Evolutionary conservation across 148 eudicot genomes (phyloP).

Genomic region (Rheum nobile): DNA sequence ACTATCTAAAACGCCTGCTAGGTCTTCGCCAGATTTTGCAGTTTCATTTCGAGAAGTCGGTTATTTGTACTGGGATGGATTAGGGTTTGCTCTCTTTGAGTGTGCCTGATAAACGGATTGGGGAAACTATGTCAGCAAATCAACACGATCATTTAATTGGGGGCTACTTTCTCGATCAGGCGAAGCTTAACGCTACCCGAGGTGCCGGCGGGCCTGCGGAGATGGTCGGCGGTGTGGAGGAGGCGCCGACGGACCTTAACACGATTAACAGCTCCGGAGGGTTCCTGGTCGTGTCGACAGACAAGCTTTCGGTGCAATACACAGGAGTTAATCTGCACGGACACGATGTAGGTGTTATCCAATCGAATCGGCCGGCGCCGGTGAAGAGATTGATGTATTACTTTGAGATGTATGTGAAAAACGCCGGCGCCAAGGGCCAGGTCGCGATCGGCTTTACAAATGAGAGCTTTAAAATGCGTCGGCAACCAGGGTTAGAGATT

Average conservation of each 20-base stretch:
- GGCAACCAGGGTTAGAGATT: conserved; percentile 71
- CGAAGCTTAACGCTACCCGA: conserved; percentile 31
- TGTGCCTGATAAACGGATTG: background rate
- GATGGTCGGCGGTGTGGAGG: conserved; percentile 19
- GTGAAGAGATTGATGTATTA: conserved; percentile 48
- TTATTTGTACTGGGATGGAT: conserved; percentile 1
- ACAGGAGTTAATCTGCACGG: conserved; percentile 58
- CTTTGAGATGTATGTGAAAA: conserved; percentile 65
- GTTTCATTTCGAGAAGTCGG: background rate
- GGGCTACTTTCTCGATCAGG: conserved; percentile 37
- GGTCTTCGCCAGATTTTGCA: background rate
- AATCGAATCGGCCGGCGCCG: conserved; percentile 70
- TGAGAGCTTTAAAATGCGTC: conserved; percentile 57
- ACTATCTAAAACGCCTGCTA: background rate
- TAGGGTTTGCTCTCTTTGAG: background rate
- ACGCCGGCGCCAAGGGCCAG: conserved; percentile 74
- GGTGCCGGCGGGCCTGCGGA: conserved; percentile 10
- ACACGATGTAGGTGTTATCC: conserved; percentile 83
- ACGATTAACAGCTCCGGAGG: conserved; percentile 73
- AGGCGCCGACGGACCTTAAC: conserved; percentile 61
- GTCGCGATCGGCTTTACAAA: conserved; percentile 71
- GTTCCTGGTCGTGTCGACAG: conserved; percentile 57
- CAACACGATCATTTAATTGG: conserved; percentile 40
- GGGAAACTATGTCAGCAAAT: conserved; percentile 26
- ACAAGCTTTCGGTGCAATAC: conserved; percentile 65